Evolutionary conservation across 2,329 filamentous ascomycete genomes (phyloP), one percentile per base, ranked within the genome.

Genomic region (Ophiostoma himal-ulmi): DNA sequence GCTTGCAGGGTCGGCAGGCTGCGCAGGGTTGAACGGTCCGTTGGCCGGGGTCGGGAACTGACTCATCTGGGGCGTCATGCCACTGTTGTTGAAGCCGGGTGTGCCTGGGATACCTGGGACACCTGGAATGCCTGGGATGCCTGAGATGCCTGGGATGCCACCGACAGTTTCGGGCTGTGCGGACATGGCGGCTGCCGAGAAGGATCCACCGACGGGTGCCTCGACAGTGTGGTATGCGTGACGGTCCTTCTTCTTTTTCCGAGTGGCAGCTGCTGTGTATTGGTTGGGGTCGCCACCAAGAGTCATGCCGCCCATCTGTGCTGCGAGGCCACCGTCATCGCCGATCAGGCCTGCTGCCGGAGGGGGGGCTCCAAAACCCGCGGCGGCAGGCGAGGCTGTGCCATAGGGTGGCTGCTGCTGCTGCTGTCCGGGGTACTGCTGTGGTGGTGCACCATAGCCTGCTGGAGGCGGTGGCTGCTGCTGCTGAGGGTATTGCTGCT

Each of bases 181-280:
- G 68, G 89, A 77, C 78, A 87, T 91, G 75, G 83, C 80, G 10
- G 86, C 83, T 11, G 83, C 81, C 22, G 85, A 83, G 81, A 91
- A 91, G 13, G 89, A 88, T 44, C 88, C 88, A 68, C 88, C 88
- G 5, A 84, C 84, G 14, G 89, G 84, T 30, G 91, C 88, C 74
- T 94, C 92, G 69, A 98, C 87, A 54, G 88, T 90, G 79, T 98
- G 94, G 79, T 96, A 91, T 73, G 94, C 94, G 81, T 98, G 94
- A 72, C 93, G 88, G 78, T 97, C 91, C 85, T 97, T 97, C 88
- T 97, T 98, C 84, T 94, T 92, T 79, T 84, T 91, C 78, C 88
- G 85, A 71, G 80, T 81, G 2, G 82, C 82, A 67, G 44, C 66
- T n/a, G 66, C 26, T 13, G 66, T 22, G 37, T 52, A 44, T 5